Conservation (phyloP, 2,329 filamentous ascomycete genomes). For the Chaetothyriales sp. region DNA sequence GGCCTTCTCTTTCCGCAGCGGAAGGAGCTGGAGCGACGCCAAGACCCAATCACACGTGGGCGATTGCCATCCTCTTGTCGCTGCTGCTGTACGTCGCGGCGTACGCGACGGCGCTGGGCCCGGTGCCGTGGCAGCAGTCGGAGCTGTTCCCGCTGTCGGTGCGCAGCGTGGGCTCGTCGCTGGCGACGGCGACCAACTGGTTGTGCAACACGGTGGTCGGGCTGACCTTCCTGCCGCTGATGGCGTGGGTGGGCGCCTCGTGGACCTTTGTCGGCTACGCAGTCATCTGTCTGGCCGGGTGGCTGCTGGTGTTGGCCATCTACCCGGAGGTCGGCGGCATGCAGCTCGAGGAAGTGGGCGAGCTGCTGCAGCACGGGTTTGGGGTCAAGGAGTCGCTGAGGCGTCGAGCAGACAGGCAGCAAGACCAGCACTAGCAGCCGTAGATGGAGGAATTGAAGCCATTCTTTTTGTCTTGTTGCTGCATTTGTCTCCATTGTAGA, state of each 20-base stretch:
- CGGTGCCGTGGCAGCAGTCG: constrained; percentile 91
- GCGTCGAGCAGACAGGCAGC: neutral
- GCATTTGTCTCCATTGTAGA: neutral
- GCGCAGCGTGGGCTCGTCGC: constrained; percentile 47
- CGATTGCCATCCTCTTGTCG: constrained; percentile 52
- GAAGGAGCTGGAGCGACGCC: constrained; percentile 8
- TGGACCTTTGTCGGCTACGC: constrained; percentile 78
- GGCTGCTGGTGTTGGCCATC: constrained; percentile 54
- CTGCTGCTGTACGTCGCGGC: constrained; percentile 74
- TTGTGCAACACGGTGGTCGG: constrained; percentile 73
- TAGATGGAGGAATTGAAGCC: neutral
- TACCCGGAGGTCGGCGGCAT: constrained; percentile 81
- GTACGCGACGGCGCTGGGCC: constrained; percentile 78
- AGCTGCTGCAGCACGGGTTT: constrained; percentile 58
- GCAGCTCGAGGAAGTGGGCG: constrained; percentile 65
- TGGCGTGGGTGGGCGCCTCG: constrained; percentile 58
- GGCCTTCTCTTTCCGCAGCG: constrained; percentile 27
- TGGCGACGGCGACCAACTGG: constrained; percentile 71
- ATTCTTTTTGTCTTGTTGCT: neutral
- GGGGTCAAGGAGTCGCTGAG: constrained; percentile 38
- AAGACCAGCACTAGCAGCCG: neutral
- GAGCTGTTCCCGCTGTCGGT: constrained; percentile 66
- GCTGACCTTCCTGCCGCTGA: constrained; percentile 75
- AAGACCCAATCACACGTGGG: constrained; percentile 18
- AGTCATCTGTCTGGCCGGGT: constrained; percentile 53